Evolutionary conservation across 2,329 filamentous ascomycete species (phyloP), one percentile per base, ranked within the genome.

Genomic region (Sporothrix sp.): DNA sequence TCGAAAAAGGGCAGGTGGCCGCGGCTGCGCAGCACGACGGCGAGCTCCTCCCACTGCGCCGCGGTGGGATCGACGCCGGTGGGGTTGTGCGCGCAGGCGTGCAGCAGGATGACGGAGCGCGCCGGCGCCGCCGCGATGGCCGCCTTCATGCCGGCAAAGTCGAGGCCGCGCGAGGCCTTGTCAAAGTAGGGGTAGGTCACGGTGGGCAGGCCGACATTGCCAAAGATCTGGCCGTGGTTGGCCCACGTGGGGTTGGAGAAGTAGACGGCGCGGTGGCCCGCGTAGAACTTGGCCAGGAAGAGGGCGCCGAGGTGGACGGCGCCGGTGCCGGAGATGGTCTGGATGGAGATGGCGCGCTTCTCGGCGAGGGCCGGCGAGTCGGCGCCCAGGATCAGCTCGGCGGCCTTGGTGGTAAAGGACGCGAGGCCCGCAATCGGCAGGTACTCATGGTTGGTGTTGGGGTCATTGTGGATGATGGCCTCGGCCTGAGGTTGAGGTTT

Each of bases 151-250:
- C 89, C 91, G 54, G 85, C 81, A 63, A 95, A 90, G 70, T 97
- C 89, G 48, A 98, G 82, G 45, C 88, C 90, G 66, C 88, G 90
- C 58, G 90, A 95, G 65, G 85, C 66, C 66, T 87, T 81, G 67
- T 82, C 84, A 73, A 95, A 98, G 76, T 98, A 98, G 45, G 91
- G 93, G 72, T 98, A 98, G 58, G 80, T 80, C 59, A 83, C 83
- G 61, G 88, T 79, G 30, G 80, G 72, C 27, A 97, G 74, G 60
- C 79, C 76, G 63, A 96, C 89, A 65, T 97, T 97, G 69, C 75
- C 79, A 74, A 98, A 95, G 75, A 98, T 96, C 70, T 97, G 93
- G 73, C 94, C 84, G 81, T 98, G 93, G 74, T 98, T 98, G 59
- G 86, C 89, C 93, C 93, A 98, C 55, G 93, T 98, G 48, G 93